Conservation (phyloP, 768 basidiomycete species). For the Boletus tylopilopsis region DNA sequence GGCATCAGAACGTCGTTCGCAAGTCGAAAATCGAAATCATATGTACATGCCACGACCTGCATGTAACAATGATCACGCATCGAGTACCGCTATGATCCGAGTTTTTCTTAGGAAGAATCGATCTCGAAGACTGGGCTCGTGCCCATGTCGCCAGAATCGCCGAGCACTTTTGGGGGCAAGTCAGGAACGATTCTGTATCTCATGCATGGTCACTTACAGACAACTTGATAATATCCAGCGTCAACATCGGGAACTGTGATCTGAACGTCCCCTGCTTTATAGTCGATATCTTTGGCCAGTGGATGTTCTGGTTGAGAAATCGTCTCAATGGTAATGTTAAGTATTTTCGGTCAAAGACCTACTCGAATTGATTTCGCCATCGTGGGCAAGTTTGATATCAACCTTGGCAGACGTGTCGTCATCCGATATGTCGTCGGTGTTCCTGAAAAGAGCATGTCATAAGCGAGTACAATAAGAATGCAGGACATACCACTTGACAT, state of each 20-base stretch:
- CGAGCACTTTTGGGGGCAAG: conserved; percentile 25
- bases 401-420: conserved; percentile 21
- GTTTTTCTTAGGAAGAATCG: too few relatives aligned
- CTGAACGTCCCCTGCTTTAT: conserved; percentile 19
- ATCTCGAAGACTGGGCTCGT: conserved; percentile 29
- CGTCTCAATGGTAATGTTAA: too few relatives aligned
- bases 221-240: conserved; percentile 31
- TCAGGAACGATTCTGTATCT: not conserved
- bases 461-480: not conserved
- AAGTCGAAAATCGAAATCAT: too few relatives aligned
- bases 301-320: too few relatives aligned
- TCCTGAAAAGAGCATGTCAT: conserved; percentile 22
- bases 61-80: too few relatives aligned
- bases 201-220: conserved; percentile 20
- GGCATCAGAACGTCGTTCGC: too few relatives aligned
- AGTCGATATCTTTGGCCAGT: too few relatives aligned
- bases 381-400: conserved; percentile 26
- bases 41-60: too few relatives aligned
- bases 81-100: too few relatives aligned
- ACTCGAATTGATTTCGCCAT: conserved; percentile 21
- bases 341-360: conserved; percentile 20
- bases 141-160: conserved; percentile 33
- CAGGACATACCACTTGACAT: conserved; percentile 29
- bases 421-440: too few relatives aligned
- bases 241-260: conserved; percentile 30